These are phyloP conservation scores for Teratosphaeria gauchensis DNA, from an alignment of 2,329 filamentous ascomycete genomes.

Conservation along the genomic window DNA sequence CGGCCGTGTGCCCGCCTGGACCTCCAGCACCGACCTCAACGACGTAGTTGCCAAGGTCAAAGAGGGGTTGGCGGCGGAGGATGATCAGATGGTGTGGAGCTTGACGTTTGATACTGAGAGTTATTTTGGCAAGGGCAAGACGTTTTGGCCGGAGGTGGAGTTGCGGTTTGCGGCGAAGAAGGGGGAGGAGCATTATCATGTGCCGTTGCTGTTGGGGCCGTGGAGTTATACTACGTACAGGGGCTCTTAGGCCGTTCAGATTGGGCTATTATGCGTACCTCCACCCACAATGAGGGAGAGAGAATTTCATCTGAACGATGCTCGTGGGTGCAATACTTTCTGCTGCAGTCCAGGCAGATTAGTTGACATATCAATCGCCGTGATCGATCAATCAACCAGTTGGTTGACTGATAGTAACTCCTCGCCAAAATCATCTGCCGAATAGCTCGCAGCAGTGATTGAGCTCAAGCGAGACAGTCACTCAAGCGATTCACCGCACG, in stretches of 20 bases:
- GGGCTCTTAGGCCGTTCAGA: constrained; percentile 46
- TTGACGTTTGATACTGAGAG: constrained; percentile 62
- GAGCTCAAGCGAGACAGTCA: no score
- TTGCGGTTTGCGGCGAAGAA: constrained; percentile 41
- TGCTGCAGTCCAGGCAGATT: no score
- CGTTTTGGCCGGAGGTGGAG: constrained; percentile 50
- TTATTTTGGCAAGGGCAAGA: constrained; percentile 56
- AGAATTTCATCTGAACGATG: no score
- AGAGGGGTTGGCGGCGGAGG: constrained; percentile 13
- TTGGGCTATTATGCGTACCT: no score
- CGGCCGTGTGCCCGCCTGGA: constrained; percentile 64
- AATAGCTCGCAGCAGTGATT: no score
- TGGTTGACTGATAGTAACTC: no score
- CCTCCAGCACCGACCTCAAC: constrained; percentile 34
- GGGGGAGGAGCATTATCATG: constrained; percentile 60
- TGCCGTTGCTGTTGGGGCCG: constrained; percentile 66
- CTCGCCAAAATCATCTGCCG: no score
- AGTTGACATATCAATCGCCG: no score
- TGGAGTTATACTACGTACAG: constrained; percentile 77
- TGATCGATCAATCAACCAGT: no score
- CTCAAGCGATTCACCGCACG: no score
- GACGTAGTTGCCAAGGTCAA: constrained; percentile 28
- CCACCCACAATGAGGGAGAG: no score
- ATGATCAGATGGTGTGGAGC: constrained; percentile 50
- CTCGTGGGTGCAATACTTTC: no score